Percentiles rank a stretch among this genome's conserved stretches.
Conservation (phyloP, 768 basidiomycete genomes). For the Lentinula guzmanii region DNA sequence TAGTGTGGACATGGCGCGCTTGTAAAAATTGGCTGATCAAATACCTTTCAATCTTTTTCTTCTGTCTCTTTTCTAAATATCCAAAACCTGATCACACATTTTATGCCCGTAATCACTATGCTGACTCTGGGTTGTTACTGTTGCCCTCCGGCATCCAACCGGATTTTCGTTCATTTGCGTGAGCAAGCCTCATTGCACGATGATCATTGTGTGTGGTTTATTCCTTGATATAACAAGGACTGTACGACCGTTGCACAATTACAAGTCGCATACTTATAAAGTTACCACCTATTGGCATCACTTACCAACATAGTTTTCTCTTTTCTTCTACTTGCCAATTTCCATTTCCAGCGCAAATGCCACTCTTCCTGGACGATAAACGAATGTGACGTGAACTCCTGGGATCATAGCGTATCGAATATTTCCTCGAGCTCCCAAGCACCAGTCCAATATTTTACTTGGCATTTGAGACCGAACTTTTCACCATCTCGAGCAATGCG, state of each 20-base stretch:
- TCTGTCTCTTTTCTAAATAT: background rate
- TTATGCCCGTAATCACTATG: background rate
- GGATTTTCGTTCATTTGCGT: slow-evolving; percentile 10
- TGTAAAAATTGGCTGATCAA: background rate
- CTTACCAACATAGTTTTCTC: background rate
- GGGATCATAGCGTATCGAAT: slow-evolving; percentile 39
- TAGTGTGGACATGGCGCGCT: background rate
- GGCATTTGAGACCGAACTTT: slow-evolving; percentile 57
- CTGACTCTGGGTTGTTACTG: background rate
- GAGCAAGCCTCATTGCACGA: slow-evolving; percentile 3
- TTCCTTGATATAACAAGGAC: background rate
- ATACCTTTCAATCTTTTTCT: slow-evolving; percentile 5
- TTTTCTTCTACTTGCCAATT: background rate
- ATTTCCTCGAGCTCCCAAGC: slow-evolving; percentile 96
- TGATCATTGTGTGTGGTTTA: background rate
- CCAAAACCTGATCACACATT: background rate
- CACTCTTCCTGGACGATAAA: background rate
- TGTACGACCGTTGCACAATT: background rate
- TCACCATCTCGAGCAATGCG: slow-evolving; percentile 72
- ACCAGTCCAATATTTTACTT: slow-evolving; percentile 82
- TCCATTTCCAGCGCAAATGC: background rate
- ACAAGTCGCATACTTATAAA: background rate
- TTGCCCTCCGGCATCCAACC: slow-evolving; percentile 2
- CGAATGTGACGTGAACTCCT: background rate
- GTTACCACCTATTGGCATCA: background rate